Evolutionary conservation across 2,329 filamentous ascomycete species (phyloP).

Genomic region (Calonectria hongkongensis): DNA sequence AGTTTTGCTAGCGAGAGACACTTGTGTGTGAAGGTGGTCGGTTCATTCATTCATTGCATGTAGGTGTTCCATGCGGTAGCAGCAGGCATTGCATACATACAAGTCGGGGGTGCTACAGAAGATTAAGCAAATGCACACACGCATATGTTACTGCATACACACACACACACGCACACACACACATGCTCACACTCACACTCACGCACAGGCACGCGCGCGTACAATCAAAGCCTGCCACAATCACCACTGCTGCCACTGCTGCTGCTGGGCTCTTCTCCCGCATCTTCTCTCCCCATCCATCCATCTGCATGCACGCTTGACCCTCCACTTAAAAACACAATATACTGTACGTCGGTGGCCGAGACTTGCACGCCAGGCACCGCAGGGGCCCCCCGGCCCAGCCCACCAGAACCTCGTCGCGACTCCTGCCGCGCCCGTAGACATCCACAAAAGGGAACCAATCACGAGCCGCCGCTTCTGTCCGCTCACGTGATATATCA

Average conservation of each 20-base stretch:
- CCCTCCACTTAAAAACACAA: conserved; percentile 9
- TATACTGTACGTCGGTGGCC: conserved; percentile 33
- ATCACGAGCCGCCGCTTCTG: conserved; percentile 13
- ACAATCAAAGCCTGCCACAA: not conserved
- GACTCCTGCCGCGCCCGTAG: conserved; percentile 19
- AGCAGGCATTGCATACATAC: no score
- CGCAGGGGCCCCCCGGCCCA: conserved; percentile 39
- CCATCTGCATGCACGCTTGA: conserved; percentile 4
- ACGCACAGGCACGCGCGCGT: not conserved
- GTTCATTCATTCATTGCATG: conserved; percentile 5
- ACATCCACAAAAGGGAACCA: conserved; percentile 43
- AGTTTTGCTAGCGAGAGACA: conserved; percentile 11
- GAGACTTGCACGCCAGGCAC: conserved; percentile 39
- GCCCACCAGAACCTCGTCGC: conserved; percentile 30
- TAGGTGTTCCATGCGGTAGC: not conserved
- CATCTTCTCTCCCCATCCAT: not conserved
- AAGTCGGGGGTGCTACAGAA: not conserved
- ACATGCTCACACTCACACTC: no score
- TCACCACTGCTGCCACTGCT: conserved; percentile 5
- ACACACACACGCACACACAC: no score
- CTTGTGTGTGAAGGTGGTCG: conserved; percentile 6
- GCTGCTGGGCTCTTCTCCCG: conserved; percentile 5
- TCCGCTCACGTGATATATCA: conserved; percentile 38
- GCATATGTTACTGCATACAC: no score
- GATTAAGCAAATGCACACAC: conserved; percentile 1